Evolutionary conservation across 352 stramenopile genomes (phyloP), one percentile per base, ranked within the genome.

Genomic region (Blastocystis sp.): DNA sequence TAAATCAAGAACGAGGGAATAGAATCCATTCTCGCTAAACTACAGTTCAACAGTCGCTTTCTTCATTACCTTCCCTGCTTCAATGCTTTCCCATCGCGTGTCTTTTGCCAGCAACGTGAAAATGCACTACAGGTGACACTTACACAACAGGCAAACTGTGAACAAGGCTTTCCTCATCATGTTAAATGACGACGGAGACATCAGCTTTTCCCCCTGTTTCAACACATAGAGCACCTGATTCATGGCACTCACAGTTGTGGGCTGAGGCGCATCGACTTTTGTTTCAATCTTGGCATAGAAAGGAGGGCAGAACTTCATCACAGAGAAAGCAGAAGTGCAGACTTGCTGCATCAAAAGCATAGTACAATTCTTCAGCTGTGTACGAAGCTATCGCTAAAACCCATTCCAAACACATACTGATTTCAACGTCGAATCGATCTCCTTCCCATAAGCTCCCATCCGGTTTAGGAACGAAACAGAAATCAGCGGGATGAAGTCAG

Each of bases 101-200:
- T 64, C 20, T 55, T 68, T 84, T 55, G 55, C 39, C 20, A 84
- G 23, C 20, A 84, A 13, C 56, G 45, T 43, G 39, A 66, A 84
- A 0, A 84, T 23, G 11, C 29, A 66, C 73, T 84, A 66, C 20
- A 9, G 9, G 20, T 84, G 50, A 66, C 37, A 20, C n/a, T 34
- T 23, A n/a, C 13, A 37, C 68, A 29, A 7, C 18, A 55, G 45
- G 20, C 54, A 13, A 37, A 84, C 73, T 13, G 73, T 66, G 45
- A 84, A 84, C n/a, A 84, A n/a, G 3, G 73, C 73, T 34, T 84
- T 84, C 56, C 62, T 66, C 73, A 84, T 84, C 73, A 84, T 84
- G 34, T 45, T 68, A 37, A 69, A 84, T 8, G 73, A 84, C n/a
- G 55, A 6, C 20, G 73, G 73, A 34, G 73, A 45, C 73, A 84